Conservation (phyloP, 1,139 yeast genomes). For the Yamadazyma triangularis region DNA sequence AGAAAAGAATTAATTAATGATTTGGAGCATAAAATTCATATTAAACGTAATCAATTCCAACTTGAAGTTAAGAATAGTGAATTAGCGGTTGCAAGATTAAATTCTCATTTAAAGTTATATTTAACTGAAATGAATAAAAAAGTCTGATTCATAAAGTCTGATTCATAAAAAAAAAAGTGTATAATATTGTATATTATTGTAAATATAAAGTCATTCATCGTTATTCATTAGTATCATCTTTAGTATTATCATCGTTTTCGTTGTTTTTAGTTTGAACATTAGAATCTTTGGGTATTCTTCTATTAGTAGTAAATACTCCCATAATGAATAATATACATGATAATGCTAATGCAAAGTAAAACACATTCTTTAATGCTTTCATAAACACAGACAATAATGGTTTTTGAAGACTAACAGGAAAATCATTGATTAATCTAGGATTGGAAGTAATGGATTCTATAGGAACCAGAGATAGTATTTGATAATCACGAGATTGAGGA, state of each 20-base stretch:
- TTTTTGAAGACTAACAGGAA: conserved; percentile 20
- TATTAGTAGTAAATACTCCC: conserved; percentile 33
- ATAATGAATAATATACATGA: conserved; percentile 25
- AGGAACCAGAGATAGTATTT: conserved; percentile 14
- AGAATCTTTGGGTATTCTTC: conserved; percentile 30
- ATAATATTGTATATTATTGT: conserved; percentile 1
- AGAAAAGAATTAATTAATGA: conserved; percentile 44
- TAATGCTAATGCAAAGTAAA: conserved; percentile 35
- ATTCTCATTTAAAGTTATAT: conserved; percentile 12
- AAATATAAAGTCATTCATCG: not conserved
- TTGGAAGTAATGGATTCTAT: conserved; percentile 21
- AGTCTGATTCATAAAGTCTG: not conserved
- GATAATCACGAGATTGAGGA: conserved; percentile 13
- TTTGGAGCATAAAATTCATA: conserved; percentile 44
- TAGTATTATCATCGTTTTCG: no score
- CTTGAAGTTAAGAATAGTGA: conserved; percentile 52
- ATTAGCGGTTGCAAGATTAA: conserved; percentile 48
- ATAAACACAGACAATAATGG: conserved; percentile 28
- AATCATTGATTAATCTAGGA: conserved; percentile 22
- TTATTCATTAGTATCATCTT: not conserved
- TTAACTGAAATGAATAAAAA: conserved; percentile 15
- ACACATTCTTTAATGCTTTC: conserved; percentile 37
- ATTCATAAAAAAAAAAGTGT: not conserved
- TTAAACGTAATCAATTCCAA: conserved; percentile 43
- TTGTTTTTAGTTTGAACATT: conserved; percentile 15